Conservation (phyloP, 495 filamentous ascomycete species). For the Chaetomium fimeti region DNA sequence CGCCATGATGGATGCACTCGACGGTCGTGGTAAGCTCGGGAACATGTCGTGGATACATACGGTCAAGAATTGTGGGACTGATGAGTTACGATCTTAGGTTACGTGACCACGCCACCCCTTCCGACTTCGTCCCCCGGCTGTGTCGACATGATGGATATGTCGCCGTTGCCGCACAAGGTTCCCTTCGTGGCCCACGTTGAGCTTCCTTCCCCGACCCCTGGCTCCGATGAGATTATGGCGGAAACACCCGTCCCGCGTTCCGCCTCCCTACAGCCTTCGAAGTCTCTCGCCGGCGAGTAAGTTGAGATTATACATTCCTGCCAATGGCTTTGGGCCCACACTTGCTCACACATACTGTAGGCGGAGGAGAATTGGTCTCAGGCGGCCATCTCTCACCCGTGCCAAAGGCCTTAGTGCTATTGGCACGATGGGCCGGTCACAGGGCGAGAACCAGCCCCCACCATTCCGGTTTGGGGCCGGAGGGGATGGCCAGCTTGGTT, state of each 20-base stretch:
- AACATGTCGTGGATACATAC: constrained; percentile 32
- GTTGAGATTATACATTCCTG: constrained; percentile 32
- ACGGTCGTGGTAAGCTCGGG: constrained; percentile 65
- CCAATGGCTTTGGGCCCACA: not conserved
- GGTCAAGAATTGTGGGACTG: constrained; percentile 21
- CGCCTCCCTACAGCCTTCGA: constrained; percentile 54
- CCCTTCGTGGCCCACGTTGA: constrained; percentile 63
- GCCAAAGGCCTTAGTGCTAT: constrained; percentile 58
- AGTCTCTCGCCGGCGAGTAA: constrained; percentile 50
- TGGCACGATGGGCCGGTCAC: constrained; percentile 44
- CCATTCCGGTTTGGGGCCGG: constrained; percentile 74
- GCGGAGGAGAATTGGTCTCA: constrained; percentile 58
- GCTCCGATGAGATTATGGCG: constrained; percentile 46
- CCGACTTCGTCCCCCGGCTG: constrained; percentile 70
- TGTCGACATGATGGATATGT: constrained; percentile 88
- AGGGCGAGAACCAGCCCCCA: constrained; percentile 62
- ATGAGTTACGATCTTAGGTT: constrained; percentile 50
- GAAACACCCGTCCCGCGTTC: constrained; percentile 51
- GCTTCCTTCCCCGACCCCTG: constrained; percentile 65
- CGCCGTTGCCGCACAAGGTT: constrained; percentile 86
- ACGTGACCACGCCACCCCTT: constrained; percentile 78
- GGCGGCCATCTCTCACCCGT: constrained; percentile 60
- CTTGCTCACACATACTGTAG: constrained; percentile 38
- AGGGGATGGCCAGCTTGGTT: constrained; percentile 47
- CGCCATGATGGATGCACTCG: constrained; percentile 64